Base-by-base conservation (phyloP, 306 rosid genomes). In the Vigna radiata region DNA sequence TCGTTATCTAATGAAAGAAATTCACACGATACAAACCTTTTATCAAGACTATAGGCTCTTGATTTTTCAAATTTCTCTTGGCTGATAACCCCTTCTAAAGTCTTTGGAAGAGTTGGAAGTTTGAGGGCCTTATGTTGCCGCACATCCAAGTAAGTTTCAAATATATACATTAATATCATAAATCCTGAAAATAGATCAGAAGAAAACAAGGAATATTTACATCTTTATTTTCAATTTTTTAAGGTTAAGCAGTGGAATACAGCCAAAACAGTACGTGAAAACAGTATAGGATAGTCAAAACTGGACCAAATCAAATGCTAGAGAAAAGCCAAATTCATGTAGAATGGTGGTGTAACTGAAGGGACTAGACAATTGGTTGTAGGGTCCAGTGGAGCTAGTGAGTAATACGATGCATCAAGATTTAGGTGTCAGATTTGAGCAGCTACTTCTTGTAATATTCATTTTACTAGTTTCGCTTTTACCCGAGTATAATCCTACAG, bases 41-140 rank as follows among this genome's bases (percentile, higher is more conserved):
- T 95, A 83, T 95, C 99, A 77, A 95, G 90, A 87, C 97, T 89
- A 75, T 95, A 95, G 72, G 97, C 96, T 70, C 93, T 91, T 47
- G 99, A 92, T 77, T 95, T 92, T 82, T 87, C 85, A 83, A 95
- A 95, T 72, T 95, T 95, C 86, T 92, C 99, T 77, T 90, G 93
- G 85, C 97, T 88, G 79, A 95, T 92, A 43, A 95, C 93, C 81
- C 97, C 99, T 79, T 81, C 88, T 86, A 95, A 81, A 77, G 97
- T 82, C 86, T 89, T 95, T 9, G 97, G 99, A 81, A 95, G 97
- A 56, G 87, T 90, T 15, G 97, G 96, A 60, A 85, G 92, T 77
- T 92, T 92, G 69, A 83, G 86, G 52, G 99, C 97, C 11, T 68
- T 36, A 73, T 95, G 99, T 90, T 92, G 99, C 62, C 97, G 88